Evolutionary conservation across 2,329 filamentous ascomycete species (phyloP), one percentile per base, ranked within the genome.

Genomic region (Monosporascus sp.): DNA sequence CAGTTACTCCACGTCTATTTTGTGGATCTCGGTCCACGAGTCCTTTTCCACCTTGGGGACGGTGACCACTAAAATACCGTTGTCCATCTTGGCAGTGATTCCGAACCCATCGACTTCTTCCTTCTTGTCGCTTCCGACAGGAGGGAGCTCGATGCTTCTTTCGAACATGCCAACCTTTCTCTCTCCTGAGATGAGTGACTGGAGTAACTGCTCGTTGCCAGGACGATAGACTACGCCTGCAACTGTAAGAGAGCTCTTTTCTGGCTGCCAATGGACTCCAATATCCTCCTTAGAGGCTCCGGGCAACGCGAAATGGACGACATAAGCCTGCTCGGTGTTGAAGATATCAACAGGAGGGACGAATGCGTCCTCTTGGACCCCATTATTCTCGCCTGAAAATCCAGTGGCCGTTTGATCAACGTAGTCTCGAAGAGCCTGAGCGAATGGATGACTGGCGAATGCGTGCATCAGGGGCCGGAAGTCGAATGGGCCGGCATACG

Each of bases 251-350:
- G 81, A 75, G 47, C 77, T 80, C 64, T 82, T 83, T 54, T 90
- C 86, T 0, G 82, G 77, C 60, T 93, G 84, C 82, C 88, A 95
- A 68, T 86, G 85, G 46, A 94, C 82, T 53, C 81, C 86, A 6
- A 94, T 75, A 64, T 94, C 88, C 63, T 90, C 81, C 71, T 91
- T 92, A 72, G 86, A 86, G 2, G 86, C 89, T 26, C 90, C 90
- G 0, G 91, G 88, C 0, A 95, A 78, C 1, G 88, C 86, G 63
- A 91, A 74, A 69, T 94, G 89, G 8, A 94, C 73, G 44, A 91
- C 74, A 67, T 85, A 91, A 16, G 82, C 71, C 34, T 74, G 71
- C 7, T 82, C 71, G 5, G 85, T 87, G 67, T 87, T 82, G 75
- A 93, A 94, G 59, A 92, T 73, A 67, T 95, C 90, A 52, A 86